Evolutionary conservation across 768 basidiomycete species (phyloP).

Genomic region (Calocera cornea): DNA sequence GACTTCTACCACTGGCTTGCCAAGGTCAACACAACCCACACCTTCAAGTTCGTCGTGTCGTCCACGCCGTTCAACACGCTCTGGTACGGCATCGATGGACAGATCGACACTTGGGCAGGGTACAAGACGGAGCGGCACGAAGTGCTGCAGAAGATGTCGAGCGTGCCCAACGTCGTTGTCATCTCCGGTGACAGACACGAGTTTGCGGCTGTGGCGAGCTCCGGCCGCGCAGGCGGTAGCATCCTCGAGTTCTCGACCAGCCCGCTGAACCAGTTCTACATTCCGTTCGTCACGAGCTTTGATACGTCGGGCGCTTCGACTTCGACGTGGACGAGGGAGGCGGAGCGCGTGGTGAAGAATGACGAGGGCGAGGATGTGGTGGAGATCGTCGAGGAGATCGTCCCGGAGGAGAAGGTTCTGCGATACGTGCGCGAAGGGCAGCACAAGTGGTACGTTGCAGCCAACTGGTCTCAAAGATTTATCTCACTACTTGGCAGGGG

Average conservation of each 20-base stretch:
- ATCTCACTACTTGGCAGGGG: slow-evolving; percentile 32
- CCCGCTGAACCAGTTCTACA: slow-evolving; percentile 48
- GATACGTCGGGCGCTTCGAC: neutral
- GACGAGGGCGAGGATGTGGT: neutral
- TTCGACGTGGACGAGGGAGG: slow-evolving; percentile 1
- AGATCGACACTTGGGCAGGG: slow-evolving; percentile 55
- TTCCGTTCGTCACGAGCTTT: slow-evolving; percentile 43
- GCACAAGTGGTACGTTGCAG: slow-evolving; percentile 42
- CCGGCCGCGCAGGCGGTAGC: slow-evolving; percentile 23
- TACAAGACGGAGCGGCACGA: slow-evolving; percentile 46
- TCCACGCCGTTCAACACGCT: slow-evolving; percentile 64
- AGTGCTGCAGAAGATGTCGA: slow-evolving; percentile 43
- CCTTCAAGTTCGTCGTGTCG: slow-evolving; percentile 65
- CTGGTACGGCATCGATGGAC: slow-evolving; percentile 46
- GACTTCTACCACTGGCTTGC: slow-evolving; percentile 51
- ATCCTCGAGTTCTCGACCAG: slow-evolving; percentile 55
- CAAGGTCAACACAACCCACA: slow-evolving; percentile 51
- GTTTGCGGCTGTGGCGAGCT: slow-evolving; percentile 58
- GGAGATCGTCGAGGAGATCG: slow-evolving; percentile 24
- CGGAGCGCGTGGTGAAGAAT: slow-evolving; percentile 18
- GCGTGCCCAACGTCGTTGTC: slow-evolving; percentile 56
- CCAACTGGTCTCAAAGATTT: neutral
- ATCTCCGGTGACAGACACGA: slow-evolving; percentile 68
- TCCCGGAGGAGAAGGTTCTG: slow-evolving; percentile 42
- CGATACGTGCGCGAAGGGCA: slow-evolving; percentile 54